Evolutionary conservation across 2,329 filamentous ascomycete genomes (phyloP).

Genomic region (Trichoderma semiorbis): DNA sequence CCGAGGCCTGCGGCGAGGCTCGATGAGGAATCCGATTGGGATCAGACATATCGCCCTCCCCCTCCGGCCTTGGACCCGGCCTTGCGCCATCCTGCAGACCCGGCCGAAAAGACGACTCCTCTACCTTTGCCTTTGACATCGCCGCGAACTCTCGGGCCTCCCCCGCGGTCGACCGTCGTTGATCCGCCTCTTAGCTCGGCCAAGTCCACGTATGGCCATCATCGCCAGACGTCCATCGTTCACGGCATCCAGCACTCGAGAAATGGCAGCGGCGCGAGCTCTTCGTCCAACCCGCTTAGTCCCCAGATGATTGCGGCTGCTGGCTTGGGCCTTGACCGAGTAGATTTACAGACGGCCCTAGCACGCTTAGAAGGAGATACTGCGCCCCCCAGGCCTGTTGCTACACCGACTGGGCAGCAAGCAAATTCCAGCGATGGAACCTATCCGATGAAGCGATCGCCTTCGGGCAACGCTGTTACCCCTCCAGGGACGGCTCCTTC

Average conservation of each 20-base stretch:
- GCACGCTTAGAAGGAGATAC: conserved; percentile 45
- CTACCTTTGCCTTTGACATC: conserved; percentile 31
- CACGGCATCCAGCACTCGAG: conserved; percentile 91
- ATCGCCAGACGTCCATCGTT: conserved; percentile 94
- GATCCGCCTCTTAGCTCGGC: conserved; percentile 56
- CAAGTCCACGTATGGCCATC: conserved; percentile 71
- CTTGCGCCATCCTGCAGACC: conserved; percentile 49
- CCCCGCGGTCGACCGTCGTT: conserved; percentile 38
- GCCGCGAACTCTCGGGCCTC: conserved; percentile 39
- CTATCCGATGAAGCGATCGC: conserved; percentile 42
- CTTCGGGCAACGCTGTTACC: conserved; percentile 45
- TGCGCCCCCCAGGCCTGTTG: conserved; percentile 42
- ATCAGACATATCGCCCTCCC: conserved; percentile 44
- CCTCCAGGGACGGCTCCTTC: conserved; percentile 43
- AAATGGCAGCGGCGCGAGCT: conserved; percentile 81
- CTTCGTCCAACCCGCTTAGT: conserved; percentile 79
- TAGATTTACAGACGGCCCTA: conserved; percentile 47
- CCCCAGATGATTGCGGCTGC: conserved; percentile 77
- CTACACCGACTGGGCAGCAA: conserved; percentile 37
- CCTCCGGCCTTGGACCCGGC: conserved; percentile 41
- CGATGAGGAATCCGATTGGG: conserved; percentile 54
- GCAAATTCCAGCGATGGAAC: conserved; percentile 23
- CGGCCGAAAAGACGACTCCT: conserved; percentile 49
- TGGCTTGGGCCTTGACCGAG: conserved; percentile 53
- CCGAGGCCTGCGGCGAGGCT: conserved; percentile 47